A percentile compares a stretch with the other conserved stretches of the same genome.
These are phyloP conservation scores for Leonotis leonurus DNA, from an alignment of 257 asterid species.

Conservation along the genomic window DNA sequence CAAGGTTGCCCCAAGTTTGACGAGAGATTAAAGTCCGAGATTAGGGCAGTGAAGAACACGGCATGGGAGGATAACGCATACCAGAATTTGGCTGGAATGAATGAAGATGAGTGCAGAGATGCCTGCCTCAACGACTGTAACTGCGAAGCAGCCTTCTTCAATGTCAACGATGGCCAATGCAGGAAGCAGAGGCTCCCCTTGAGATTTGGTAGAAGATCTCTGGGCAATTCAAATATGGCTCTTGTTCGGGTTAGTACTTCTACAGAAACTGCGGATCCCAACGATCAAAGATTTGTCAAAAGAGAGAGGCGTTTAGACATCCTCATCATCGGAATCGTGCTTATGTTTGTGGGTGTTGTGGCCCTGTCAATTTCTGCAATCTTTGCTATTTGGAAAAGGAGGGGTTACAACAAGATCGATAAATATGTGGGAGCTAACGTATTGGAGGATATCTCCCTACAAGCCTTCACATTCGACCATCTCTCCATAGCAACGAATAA, in stretches of 20 bases:
- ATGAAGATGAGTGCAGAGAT: conserved; percentile 22
- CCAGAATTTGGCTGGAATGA: background rate
- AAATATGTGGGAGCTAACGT: background rate
- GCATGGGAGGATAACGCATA: conserved; percentile 31
- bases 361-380: conserved; percentile 20
- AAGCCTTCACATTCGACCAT: conserved; percentile 25
- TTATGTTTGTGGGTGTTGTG: conserved; percentile 13
- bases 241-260: conserved; percentile 26
- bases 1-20: conserved; percentile 12
- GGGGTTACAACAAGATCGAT: conserved; percentile 12
- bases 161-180: conserved; percentile 10
- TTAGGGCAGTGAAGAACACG: conserved; percentile 4
- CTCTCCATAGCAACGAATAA: conserved; percentile 30
- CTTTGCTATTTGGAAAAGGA: background rate
- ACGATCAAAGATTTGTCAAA: too few relatives aligned
- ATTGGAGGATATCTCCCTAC: conserved; percentile 23
- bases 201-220: conserved; percentile 27
- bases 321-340: conserved; percentile 20
- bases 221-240: conserved; percentile 12
- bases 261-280: too few relatives aligned
- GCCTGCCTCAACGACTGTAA: conserved; percentile 46
- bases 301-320: conserved; percentile 6
- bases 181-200: conserved; percentile 46
- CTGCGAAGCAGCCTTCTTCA: conserved; percentile 40
- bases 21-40: background rate